Base-by-base conservation (phyloP, 352 stramenopile genomes). In the Thraustotheca clavata region DNA sequence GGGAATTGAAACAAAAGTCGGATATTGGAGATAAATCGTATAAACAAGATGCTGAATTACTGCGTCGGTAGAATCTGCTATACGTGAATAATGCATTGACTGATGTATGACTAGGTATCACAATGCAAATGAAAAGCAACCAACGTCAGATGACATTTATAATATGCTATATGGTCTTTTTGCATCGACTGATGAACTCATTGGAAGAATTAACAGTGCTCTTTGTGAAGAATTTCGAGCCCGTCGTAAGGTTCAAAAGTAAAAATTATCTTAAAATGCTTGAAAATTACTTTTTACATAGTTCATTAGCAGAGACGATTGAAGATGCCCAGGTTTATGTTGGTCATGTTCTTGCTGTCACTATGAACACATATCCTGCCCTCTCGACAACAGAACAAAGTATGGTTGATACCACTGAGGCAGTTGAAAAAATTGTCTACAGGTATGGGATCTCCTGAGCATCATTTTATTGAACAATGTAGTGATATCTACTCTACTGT, bases 401-500 rank as follows among this genome's bases (percentile, higher is more conserved):
- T n/a, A 38, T 62, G 9, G 29, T 62, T 7, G 11, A 49, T 12
- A 27, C 54, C 6, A 62, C 54, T 18, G 54, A 62, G 24, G 54
- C 54, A 9, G 54, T 62, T 16, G 54, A 62, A 22, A 49, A 32
- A 14, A 49, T 62, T 34, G 35, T 62, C 8, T 62, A 62, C 54
- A 62, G 54, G 54, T 62, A 34, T 9, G 49, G 22, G 8, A 33
- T 12, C 49, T 59, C 49, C 36, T 27, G 22, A 16, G 16, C 16
- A 14, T 16, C 18, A 1, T 1, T 54, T 22, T 20, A 35, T 27
- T 54, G 7, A 27, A 50, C 8, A 29, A 31, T 5, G 48, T 61
- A 62, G 54, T 62, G 80, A 89, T 47, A 82, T 88, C 46, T 79
- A 87, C 62, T 67, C 68, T 22, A 69, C 74, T 29, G 78, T 88